Conservation (phyloP, 2,329 filamentous ascomycete species). For the Alternaria viburni region DNA sequence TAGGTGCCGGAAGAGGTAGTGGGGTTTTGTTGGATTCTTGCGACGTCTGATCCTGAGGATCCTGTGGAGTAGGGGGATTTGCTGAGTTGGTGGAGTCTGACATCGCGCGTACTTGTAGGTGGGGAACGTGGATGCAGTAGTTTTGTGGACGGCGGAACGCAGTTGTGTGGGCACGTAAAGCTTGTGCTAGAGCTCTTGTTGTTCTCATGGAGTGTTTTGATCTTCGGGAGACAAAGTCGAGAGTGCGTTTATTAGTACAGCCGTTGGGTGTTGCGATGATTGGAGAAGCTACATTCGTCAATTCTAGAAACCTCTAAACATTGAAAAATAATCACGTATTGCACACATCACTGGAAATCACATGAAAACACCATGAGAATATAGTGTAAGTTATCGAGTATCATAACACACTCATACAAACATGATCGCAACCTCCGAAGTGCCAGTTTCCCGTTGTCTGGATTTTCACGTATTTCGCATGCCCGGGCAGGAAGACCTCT, state of each 20-base stretch:
- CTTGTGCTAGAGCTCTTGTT: neutral
- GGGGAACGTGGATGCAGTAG: neutral
- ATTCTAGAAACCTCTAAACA: conserved; percentile 3
- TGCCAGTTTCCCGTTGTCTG: neutral
- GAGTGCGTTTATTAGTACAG: neutral
- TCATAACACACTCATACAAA: neutral
- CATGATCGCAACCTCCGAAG: neutral
- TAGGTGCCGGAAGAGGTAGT: conserved; percentile 6
- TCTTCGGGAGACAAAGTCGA: neutral
- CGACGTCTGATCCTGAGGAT: neutral
- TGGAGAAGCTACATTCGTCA: neutral
- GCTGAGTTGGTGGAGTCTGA: neutral
- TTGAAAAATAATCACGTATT: neutral
- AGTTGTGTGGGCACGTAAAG: neutral
- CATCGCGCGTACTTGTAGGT: neutral
- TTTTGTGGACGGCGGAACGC: neutral
- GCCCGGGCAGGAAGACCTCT: neutral
- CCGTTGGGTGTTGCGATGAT: neutral
- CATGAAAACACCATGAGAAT: neutral
- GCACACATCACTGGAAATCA: neutral
- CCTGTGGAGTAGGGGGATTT: neutral
- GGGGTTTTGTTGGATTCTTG: neutral
- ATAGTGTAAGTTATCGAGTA: neutral
- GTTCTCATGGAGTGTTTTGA: neutral
- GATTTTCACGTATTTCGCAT: neutral